Evolutionary conservation across 1,284 basidiomycete genomes (phyloP).

Genomic region (Boletus semigastroideus): DNA sequence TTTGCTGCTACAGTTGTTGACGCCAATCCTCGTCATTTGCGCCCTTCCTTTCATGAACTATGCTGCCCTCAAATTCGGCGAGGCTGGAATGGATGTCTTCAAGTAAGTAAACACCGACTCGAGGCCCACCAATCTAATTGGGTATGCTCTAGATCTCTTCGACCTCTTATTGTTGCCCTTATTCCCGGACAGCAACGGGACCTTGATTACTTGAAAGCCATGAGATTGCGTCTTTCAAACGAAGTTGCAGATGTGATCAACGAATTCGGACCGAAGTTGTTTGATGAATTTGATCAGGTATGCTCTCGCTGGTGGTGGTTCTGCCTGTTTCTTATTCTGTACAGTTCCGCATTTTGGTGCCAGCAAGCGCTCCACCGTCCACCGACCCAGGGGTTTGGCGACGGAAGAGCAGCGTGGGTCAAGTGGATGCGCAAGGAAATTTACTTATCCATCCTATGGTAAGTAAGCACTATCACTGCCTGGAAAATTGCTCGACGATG

Average conservation of each 20-base stretch:
- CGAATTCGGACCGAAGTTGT: slow-evolving; percentile 85
- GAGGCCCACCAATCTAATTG: slow-evolving; percentile 40
- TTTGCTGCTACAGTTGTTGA: slow-evolving; percentile 67
- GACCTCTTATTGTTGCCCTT: slow-evolving; percentile 88
- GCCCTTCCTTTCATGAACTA: slow-evolving; percentile 89
- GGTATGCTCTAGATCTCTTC: slow-evolving; percentile 68
- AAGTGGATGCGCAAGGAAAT: slow-evolving; percentile 77
- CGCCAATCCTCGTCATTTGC: slow-evolving; percentile 78
- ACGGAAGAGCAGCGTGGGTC: slow-evolving; percentile 70
- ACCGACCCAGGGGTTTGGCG: slow-evolving; percentile 68
- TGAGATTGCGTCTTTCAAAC: slow-evolving; percentile 79
- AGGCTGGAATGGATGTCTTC: slow-evolving; percentile 97
- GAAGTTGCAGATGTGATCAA: slow-evolving; percentile 91
- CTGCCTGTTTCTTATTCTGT: slow-evolving; percentile 5
- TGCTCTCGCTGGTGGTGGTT: slow-evolving; percentile 18
- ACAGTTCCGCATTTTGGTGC: slow-evolving; percentile 80
- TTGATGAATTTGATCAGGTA: slow-evolving; percentile 86
- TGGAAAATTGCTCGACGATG: slow-evolving; percentile 1
- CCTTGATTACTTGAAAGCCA: slow-evolving; percentile 77
- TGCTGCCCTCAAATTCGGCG: slow-evolving; percentile 96
- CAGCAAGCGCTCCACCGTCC: slow-evolving; percentile 79
- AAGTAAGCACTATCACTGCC: slow-evolving; percentile 12
- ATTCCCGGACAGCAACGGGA: slow-evolving; percentile 90
- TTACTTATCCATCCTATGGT: slow-evolving; percentile 81
- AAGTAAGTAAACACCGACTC: slow-evolving; percentile 60